Conservation (phyloP, 176 grass and related monocot species). For the Eragrostis nindensis region DNA sequence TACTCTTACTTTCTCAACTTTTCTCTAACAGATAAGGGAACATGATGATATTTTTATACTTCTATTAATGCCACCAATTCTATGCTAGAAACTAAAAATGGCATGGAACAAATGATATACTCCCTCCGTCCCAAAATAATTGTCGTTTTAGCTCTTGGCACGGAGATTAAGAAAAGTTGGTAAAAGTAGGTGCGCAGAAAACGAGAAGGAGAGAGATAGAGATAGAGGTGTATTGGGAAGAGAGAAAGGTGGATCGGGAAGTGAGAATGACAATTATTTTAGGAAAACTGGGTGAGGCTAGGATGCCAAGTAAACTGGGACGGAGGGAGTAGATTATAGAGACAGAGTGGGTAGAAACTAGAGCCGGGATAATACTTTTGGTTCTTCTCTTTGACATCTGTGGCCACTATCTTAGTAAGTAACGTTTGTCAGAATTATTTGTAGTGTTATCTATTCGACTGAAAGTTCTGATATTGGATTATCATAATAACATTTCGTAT, state of each 20-base stretch:
- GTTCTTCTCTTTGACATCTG: background rate
- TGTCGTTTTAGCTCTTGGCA: too few species aligned
- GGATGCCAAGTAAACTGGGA: too few species aligned
- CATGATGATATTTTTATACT: background rate
- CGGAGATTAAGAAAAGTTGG: too few species aligned
- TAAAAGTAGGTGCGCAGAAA: too few species aligned
- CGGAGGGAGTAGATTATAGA: too few species aligned
- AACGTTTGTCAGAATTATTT: background rate
- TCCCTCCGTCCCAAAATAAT: too few species aligned
- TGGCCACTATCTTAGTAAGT: background rate
- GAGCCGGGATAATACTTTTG: background rate
- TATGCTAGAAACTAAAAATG: background rate
- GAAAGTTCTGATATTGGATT: background rate
- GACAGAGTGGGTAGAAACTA: background rate
- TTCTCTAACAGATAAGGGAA: background rate
- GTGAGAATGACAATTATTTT: too few species aligned
- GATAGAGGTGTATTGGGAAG: too few species aligned
- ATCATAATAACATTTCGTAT: background rate
- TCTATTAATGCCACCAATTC: background rate
- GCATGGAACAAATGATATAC: constrained; percentile 4
- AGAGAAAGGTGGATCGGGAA: too few species aligned
- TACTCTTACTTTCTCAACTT: background rate
- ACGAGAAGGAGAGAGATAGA: too few species aligned
- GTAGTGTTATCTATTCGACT: background rate
- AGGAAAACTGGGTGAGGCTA: too few species aligned